These are phyloP conservation scores for Verticillium isaacii DNA, from an alignment of 2,329 filamentous ascomycete species.

Conservation along the genomic window DNA sequence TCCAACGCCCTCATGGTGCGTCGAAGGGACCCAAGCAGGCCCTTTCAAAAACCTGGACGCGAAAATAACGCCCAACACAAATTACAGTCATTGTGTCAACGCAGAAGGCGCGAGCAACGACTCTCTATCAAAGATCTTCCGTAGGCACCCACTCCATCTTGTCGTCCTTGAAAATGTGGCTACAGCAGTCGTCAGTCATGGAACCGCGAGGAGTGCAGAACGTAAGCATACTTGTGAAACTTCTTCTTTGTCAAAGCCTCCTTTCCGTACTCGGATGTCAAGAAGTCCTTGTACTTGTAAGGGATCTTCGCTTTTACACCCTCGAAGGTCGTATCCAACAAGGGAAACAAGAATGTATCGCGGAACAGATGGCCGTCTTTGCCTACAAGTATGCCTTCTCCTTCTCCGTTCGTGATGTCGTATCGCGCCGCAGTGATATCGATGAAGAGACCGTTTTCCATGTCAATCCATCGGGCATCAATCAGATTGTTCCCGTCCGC, in stretches of 20 bases:
- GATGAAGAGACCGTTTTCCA: constrained; percentile 40
- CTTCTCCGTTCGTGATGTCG: constrained; percentile 34
- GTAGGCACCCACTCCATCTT: constrained; percentile 26
- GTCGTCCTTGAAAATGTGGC: constrained; percentile 35
- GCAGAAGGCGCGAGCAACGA: too few relatives aligned
- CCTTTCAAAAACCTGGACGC: too few relatives aligned
- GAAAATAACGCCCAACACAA: too few relatives aligned
- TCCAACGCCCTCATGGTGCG: too few relatives aligned
- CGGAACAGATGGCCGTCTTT: constrained; percentile 48
- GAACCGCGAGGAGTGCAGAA: not conserved
- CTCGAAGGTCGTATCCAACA: constrained; percentile 66
- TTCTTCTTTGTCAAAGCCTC: constrained; percentile 45
- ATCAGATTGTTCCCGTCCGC: constrained; percentile 36
- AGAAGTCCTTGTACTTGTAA: constrained; percentile 52
- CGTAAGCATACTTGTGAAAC: constrained; percentile 43
- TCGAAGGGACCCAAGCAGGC: too few relatives aligned
- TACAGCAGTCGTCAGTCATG: constrained; percentile 16
- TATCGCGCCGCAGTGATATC: constrained; percentile 48
- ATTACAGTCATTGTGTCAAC: too few relatives aligned
- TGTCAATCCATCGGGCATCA: constrained; percentile 46
- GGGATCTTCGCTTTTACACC: constrained; percentile 63
- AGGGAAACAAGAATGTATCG: constrained; percentile 60
- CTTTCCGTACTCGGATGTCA: constrained; percentile 52
- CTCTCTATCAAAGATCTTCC: not conserved
- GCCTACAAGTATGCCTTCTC: constrained; percentile 41